Conservation (phyloP, 2,329 filamentous ascomycete species). For the Colletotrichum chrysophilum region DNA sequence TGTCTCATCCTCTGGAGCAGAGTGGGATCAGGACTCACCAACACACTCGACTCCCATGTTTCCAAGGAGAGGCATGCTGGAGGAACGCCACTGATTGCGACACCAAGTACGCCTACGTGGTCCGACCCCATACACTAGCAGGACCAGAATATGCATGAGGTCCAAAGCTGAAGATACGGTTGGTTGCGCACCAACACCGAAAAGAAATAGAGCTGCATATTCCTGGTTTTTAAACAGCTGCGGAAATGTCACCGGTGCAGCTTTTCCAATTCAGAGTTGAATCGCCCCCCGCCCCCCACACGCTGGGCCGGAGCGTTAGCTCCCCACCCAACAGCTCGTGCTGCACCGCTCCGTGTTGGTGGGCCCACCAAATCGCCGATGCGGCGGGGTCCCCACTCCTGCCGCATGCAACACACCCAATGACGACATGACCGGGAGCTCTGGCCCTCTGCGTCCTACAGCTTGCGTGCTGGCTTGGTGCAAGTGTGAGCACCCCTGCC, state of each 20-base stretch:
- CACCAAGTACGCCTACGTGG: not conserved
- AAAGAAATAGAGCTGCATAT: not conserved
- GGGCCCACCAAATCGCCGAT: constrained; percentile 4
- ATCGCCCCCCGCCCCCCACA: not conserved
- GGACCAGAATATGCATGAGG: not conserved
- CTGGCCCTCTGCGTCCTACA: not conserved
- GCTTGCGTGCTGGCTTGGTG: not conserved
- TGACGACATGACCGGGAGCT: constrained; percentile 19
- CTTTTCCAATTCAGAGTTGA: not conserved
- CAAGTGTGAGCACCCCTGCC: not conserved
- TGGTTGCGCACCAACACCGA: not conserved
- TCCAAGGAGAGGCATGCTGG: not conserved
- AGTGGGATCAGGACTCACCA: not conserved
- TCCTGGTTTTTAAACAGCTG: not conserved
- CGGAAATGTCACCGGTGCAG: not conserved
- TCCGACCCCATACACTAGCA: not conserved
- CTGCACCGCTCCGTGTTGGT: not conserved
- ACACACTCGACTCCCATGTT: not conserved
- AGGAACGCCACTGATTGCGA: not conserved
- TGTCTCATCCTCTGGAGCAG: not conserved
- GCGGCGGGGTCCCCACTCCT: not conserved
- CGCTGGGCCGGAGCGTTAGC: constrained; percentile 10
- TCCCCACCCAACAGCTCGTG: not conserved
- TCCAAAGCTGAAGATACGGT: not conserved
- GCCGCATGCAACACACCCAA: constrained; percentile 7